Conservation (phyloP, 345 rosid genomes). For the Litchi chinensis region DNA sequence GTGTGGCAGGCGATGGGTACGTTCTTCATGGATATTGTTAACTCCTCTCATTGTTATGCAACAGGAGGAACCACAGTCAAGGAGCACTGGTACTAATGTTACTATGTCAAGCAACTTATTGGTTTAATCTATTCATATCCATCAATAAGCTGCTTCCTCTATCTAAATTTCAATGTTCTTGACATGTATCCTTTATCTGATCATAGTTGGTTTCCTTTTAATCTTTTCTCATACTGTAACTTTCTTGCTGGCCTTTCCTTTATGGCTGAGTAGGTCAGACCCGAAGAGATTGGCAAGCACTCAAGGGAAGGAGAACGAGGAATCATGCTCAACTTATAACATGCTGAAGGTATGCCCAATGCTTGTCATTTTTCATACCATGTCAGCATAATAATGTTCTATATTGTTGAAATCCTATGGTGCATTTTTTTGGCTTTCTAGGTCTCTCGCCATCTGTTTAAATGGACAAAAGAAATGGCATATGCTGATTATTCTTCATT, state of each 20-base stretch:
- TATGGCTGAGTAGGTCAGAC: slow-evolving; percentile 36
- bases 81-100: slow-evolving; percentile 45
- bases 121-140: not conserved
- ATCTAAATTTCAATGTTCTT: no score
- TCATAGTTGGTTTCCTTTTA: not conserved
- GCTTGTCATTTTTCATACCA: slow-evolving; percentile 27
- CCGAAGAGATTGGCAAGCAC: slow-evolving; percentile 56
- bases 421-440: slow-evolving; percentile 1
- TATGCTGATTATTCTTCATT: slow-evolving; percentile 38
- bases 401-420: not conserved
- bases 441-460: slow-evolving; percentile 56
- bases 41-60: slow-evolving; percentile 53
- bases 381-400: not conserved
- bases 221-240: not conserved
- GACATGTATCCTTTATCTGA: not conserved
- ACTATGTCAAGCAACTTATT: not conserved
- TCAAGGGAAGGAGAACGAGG: slow-evolving; percentile 41
- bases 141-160: no score
- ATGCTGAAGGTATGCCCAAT: slow-evolving; percentile 57
- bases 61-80: slow-evolving; percentile 51
- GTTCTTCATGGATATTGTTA: slow-evolving; percentile 54
- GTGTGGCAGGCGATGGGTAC: slow-evolving; percentile 42
- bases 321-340: slow-evolving; percentile 61
- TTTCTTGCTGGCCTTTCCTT: not conserved
- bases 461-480: slow-evolving; percentile 55